phyloP scores from a whole-genome alignment of 495 filamentous ascomycete species.

The Neurospora sp. region DNA sequence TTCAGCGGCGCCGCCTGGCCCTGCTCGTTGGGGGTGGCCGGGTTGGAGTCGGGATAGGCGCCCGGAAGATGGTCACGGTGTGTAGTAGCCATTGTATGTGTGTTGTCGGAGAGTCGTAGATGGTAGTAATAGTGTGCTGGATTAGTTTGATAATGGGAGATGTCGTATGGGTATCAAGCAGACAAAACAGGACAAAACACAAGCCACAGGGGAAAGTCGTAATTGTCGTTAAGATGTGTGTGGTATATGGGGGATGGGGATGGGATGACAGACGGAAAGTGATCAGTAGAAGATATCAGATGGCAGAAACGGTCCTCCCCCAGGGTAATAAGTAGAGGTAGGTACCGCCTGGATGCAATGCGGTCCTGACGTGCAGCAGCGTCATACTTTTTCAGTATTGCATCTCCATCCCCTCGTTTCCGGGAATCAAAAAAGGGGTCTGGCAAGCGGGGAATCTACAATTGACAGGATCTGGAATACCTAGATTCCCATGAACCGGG shows the following conservation, averaged over 20 bases:
- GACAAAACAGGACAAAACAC: neutral
- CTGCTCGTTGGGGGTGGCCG: neutral
- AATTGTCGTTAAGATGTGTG: neutral
- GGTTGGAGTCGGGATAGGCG: neutral
- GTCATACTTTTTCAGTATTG: neutral
- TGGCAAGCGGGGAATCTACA: neutral
- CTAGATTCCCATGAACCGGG: neutral
- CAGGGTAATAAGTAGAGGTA: neutral
- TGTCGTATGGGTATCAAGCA: neutral
- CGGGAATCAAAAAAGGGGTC: neutral
- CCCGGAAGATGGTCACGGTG: neutral
- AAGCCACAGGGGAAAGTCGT: neutral
- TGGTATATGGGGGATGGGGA: neutral
- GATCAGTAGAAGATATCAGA: neutral
- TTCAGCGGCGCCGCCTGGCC: neutral
- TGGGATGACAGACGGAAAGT: neutral
- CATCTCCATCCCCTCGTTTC: neutral
- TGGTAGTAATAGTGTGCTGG: neutral
- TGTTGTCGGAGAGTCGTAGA: neutral
- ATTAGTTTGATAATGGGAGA: neutral
- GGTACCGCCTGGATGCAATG: neutral
- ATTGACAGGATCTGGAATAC: neutral
- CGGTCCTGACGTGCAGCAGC: conserved; percentile 2
- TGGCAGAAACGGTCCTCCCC: neutral
- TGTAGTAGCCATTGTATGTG: neutral